Conservation (phyloP, 2,329 filamentous ascomycete genomes). For the Pyrenochaeta sp. region DNA sequence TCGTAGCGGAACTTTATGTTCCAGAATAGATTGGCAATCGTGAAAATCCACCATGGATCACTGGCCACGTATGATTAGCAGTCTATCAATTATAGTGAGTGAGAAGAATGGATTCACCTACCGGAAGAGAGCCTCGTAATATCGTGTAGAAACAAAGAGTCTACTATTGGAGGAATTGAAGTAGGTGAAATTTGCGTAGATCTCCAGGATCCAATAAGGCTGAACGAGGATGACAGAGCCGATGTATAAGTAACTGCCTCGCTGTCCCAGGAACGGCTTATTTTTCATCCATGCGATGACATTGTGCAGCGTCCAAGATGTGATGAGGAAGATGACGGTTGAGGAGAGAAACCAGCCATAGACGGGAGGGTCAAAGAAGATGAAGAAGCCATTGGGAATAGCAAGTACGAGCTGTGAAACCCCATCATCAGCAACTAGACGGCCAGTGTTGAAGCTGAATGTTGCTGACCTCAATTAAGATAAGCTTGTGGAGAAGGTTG, state of each 20-base stretch:
- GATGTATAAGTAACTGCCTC: constrained; percentile 30
- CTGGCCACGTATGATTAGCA: constrained; percentile 26
- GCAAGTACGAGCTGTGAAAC: constrained; percentile 6
- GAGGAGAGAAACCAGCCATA: constrained; percentile 6
- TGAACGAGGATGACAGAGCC: constrained; percentile 41
- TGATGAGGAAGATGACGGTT: constrained; percentile 3
- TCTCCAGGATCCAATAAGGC: constrained; percentile 6
- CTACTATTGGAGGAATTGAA: constrained; percentile 1
- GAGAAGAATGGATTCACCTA: neutral
- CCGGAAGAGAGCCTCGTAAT: constrained; percentile 5
- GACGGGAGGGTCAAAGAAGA: constrained; percentile 3
- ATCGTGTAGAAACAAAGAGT: constrained; percentile 3
- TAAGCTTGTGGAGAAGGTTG: constrained; percentile 6
- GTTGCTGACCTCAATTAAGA: constrained; percentile 5
- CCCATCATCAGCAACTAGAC: constrained; percentile 2
- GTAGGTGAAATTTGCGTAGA: constrained; percentile 7
- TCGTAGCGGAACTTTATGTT: constrained; percentile 66
- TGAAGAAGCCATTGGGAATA: constrained; percentile 3
- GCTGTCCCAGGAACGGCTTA: constrained; percentile 7
- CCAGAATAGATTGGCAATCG: constrained; percentile 62
- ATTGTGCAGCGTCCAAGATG: constrained; percentile 8
- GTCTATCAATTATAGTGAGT: neutral
- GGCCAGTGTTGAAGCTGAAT: neutral
- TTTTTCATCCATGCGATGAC: constrained; percentile 9
- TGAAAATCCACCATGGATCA: constrained; percentile 72